phyloP scores from a whole-genome alignment of 352 stramenopile genomes.

The Pythium monospermum region DNA sequence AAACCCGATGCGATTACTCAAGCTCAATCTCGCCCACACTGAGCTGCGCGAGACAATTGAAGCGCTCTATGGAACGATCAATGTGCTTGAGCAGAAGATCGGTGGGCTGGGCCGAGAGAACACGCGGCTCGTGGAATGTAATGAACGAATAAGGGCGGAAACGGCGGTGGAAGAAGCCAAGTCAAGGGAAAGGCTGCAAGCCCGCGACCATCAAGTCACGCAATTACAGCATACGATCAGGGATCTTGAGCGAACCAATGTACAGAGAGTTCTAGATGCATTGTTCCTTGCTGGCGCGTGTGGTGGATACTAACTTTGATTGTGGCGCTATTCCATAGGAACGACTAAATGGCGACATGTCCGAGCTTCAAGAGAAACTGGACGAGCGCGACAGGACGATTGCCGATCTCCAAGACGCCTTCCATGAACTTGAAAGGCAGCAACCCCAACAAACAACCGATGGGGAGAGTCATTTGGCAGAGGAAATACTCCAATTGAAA shows the following conservation, averaged over 20 bases:
- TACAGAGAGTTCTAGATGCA: too few species aligned
- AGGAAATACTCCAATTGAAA: constrained; percentile 10
- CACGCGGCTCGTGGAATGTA: neutral
- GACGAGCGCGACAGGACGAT: constrained; percentile 9
- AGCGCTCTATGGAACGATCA: constrained; percentile 18
- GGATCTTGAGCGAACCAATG: constrained; percentile 3
- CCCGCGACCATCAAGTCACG: constrained; percentile 1
- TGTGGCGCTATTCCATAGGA: constrained; percentile 10
- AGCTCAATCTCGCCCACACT: constrained; percentile 26
- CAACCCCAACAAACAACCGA: too few species aligned
- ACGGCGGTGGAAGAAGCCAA: neutral
- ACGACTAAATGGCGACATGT: neutral
- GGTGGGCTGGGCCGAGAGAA: constrained; percentile 4
- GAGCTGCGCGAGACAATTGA: constrained; percentile 25
- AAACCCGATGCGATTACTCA: constrained; percentile 16
- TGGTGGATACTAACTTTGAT: too few species aligned
- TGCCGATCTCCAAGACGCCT: neutral
- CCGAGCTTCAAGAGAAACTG: constrained; percentile 3
- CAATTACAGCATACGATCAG: constrained; percentile 4
- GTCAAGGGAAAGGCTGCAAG: neutral
- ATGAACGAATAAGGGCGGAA: constrained; percentile 5
- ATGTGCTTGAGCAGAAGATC: constrained; percentile 1
- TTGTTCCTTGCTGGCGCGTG: too few species aligned
- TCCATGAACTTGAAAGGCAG: neutral
- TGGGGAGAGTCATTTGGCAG: too few species aligned